Percentiles rank a stretch among this genome's conserved stretches.
phyloP scores from a whole-genome alignment of 306 rosid species.

The Glycine tomentella region DNA sequence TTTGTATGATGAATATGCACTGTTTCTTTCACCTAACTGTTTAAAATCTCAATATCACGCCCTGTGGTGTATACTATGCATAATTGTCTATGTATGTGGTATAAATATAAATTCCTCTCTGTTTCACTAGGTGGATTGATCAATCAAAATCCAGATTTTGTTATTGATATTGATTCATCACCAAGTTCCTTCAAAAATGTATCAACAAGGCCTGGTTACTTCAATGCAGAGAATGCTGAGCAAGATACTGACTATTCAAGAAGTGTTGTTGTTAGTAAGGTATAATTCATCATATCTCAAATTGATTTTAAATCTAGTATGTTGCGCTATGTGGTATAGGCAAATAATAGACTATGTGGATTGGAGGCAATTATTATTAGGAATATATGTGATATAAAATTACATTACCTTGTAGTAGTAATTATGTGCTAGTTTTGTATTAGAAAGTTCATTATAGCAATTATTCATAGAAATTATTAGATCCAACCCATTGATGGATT shows the following conservation, averaged over 20 bases:
- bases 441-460: background rate
- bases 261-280: constrained; percentile 68
- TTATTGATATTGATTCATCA: constrained; percentile 90
- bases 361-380: too few relatives aligned
- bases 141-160: constrained; percentile 13
- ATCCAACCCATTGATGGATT: too few relatives aligned
- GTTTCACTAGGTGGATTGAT: background rate
- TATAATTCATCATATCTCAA: constrained; percentile 43
- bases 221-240: constrained; percentile 63
- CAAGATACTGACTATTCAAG: constrained; percentile 85
- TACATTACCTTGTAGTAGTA: background rate
- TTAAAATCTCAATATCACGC: background rate
- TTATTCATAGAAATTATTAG: background rate
- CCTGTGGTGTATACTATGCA: background rate
- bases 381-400: too few relatives aligned
- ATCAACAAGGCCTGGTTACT: constrained; percentile 54
- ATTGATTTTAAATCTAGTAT: constrained; percentile 24
- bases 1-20: background rate
- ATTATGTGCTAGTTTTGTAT: background rate
- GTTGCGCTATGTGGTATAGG: constrained; percentile 17
- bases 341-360: constrained; percentile 11
- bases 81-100: background rate
- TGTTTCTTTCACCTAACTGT: background rate
- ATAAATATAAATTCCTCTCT: background rate
- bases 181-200: constrained; percentile 80